A percentile compares a stretch with the other conserved stretches of the same genome.
phyloP scores from a whole-genome alignment of 176 grass and related monocot species.

The Aegilops umbellulata region DNA sequence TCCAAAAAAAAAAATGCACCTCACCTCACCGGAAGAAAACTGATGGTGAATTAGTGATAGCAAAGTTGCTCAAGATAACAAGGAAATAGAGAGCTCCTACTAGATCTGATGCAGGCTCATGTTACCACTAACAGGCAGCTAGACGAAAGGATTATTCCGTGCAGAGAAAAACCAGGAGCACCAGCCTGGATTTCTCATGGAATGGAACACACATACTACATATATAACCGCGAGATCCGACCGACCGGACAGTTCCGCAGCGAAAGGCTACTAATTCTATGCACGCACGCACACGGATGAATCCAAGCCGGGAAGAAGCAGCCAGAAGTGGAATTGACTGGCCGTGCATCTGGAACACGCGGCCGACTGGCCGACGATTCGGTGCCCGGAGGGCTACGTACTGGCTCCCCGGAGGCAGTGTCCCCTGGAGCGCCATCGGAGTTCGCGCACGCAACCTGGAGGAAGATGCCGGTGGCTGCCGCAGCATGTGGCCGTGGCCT shows the following conservation, averaged over 20 bases:
- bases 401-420: not conserved
- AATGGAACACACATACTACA: not conserved
- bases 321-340: not conserved
- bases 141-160: too few relatives aligned
- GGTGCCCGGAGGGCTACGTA: not conserved
- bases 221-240: not conserved
- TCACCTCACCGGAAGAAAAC: too few relatives aligned
- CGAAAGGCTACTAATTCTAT: not conserved
- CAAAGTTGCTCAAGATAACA: too few relatives aligned
- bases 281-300: not conserved
- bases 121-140: too few relatives aligned
- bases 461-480: not conserved
- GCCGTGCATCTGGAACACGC: not conserved
- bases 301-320: too few relatives aligned
- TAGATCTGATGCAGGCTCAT: too few relatives aligned
- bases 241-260: not conserved
- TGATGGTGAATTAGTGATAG: too few relatives aligned
- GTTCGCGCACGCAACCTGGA: not conserved
- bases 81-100: too few relatives aligned
- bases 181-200: not conserved
- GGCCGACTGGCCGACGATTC: not conserved
- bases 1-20: too few relatives aligned
- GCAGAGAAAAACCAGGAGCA: not conserved
- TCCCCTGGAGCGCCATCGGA: not conserved
- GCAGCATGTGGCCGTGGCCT: not conserved